A percentile compares a stretch with the other conserved stretches of the same genome.
phyloP scores from a whole-genome alignment of 495 filamentous ascomycete species.

The Trichoderma parareesei region DNA sequence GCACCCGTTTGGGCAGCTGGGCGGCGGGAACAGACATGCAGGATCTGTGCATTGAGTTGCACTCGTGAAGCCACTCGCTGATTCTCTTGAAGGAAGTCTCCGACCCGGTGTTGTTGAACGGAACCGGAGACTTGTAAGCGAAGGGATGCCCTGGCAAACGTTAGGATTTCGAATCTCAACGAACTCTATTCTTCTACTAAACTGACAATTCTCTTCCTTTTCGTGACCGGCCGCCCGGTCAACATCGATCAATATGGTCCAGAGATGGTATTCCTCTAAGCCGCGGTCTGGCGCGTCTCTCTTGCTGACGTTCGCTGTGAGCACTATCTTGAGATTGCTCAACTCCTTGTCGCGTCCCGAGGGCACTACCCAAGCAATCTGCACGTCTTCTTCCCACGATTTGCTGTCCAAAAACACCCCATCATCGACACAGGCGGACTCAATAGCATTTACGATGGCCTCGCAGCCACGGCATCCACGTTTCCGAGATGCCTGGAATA shows the following conservation, averaged over 20 bases:
- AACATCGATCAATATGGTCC: neutral
- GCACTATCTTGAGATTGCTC: neutral
- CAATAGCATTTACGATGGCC: neutral
- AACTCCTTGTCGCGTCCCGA: neutral
- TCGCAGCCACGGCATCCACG: neutral
- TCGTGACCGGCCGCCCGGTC: neutral
- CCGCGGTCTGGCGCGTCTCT: neutral
- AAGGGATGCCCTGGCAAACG: neutral
- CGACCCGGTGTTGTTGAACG: neutral
- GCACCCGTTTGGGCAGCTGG: neutral
- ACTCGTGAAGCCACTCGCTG: neutral
- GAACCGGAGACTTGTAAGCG: neutral
- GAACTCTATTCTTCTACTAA: neutral
- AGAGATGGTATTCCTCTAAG: neutral
- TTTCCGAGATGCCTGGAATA: neutral
- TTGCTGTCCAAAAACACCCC: neutral
- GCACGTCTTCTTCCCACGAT: neutral
- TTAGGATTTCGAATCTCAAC: neutral
- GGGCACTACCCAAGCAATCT: neutral
- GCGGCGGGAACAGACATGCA: neutral
- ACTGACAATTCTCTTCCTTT: neutral
- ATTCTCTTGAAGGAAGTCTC: neutral
- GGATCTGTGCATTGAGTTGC: neutral
- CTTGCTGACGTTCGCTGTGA: neutral
- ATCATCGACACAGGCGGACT: neutral